Base-by-base conservation (phyloP, 2,329 filamentous ascomycete species). In the Penicillium rolfsii region DNA sequence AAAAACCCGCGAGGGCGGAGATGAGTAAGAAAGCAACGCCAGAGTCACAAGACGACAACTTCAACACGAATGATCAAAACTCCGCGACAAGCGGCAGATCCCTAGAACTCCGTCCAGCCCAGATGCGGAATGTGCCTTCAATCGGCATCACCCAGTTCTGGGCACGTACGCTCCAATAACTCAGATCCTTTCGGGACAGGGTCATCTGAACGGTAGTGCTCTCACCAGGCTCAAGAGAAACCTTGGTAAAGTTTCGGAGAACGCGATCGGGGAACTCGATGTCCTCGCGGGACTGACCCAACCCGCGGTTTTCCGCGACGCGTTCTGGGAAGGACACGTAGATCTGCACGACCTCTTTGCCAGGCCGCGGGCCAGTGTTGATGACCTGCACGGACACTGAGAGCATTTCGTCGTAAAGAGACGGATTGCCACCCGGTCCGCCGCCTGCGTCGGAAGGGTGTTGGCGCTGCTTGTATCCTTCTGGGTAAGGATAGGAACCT, bases 201-300 rank as follows among this genome's bases (percentile, higher is more conserved):
- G 79, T 76, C 67, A 92, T 81, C 22, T 81, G 79, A 0, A 91
- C 83, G 0, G 76, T 81, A 59, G 76, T 74, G 3, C 75, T 82
- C 70, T 86, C 79, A 0, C 85, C 86, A 0, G 82, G 80, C 4
- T 81, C 77, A 16, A 92, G 74, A 28, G 78, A 73, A 2, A 90
- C 78, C 79, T 93, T 92, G 64, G 89, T 87, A 70, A 93, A 93
- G 33, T 89, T 89, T 14, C 90, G 84, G 22, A 93, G 80, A n/a
- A 76, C 76, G 35, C 76, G 73, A 1, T 87, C 74, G 0, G 89
- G 89, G 55, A 91, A 92, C 30, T 91, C 88, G 24, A 82, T 80
- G n/a, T 65, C 46, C 58, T 82, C 67, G 16, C 57, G 57, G 5
- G 33, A 28, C 78, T 7, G 76, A 74, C 12, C 62, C 28, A 61